A percentile compares a stretch with the other conserved stretches of the same genome.
Conservation (phyloP, 305 asterid species). For the Fraxinus latifolia region DNA sequence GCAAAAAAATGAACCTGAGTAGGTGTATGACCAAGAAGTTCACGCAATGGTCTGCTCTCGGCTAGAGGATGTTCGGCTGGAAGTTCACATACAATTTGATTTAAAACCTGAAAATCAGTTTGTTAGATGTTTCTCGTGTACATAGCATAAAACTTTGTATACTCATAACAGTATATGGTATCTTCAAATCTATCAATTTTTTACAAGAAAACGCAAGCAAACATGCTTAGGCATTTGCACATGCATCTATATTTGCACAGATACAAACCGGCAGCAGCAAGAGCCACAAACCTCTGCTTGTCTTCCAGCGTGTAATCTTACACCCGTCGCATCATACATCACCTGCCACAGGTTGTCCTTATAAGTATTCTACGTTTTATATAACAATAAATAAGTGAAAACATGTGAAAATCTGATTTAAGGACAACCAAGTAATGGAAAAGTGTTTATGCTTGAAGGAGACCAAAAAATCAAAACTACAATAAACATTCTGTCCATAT, state of each 20-base stretch:
- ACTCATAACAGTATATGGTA: not conserved
- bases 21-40: conserved; percentile 97
- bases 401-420: not conserved
- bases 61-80: conserved; percentile 98
- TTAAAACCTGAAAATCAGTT: conserved; percentile 55
- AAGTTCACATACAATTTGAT: conserved; percentile 89
- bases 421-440: not conserved
- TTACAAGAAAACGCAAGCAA: not conserved
- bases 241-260: not conserved
- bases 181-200: not conserved
- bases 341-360: conserved; percentile 52
- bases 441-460: not conserved
- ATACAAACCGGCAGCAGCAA: conserved; percentile 20
- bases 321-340: conserved; percentile 97
- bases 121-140: conserved; percentile 17
- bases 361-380: conserved; percentile 9
- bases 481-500: not conserved
- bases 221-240: conserved; percentile 11
- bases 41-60: conserved; percentile 80
- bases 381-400: not conserved
- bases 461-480: not conserved
- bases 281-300: conserved; percentile 82
- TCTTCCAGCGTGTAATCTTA: conserved; percentile 91
- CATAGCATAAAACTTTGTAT: not conserved
- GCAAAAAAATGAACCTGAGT: conserved; percentile 60